Evolutionary conservation across 169 alveolate genomes (phyloP).

Genomic region (Babesia bigemina): DNA sequence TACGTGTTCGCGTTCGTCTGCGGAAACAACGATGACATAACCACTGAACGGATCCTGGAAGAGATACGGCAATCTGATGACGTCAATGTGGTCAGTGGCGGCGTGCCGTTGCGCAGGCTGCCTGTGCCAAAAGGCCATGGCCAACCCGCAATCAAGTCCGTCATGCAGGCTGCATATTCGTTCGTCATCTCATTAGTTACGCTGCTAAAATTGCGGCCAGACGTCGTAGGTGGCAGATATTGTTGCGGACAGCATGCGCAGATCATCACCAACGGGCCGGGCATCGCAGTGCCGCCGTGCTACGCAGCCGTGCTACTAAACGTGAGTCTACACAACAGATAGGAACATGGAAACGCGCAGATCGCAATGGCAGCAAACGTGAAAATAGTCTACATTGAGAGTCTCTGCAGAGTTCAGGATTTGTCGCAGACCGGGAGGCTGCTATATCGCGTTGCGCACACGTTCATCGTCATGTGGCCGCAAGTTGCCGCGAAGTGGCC

Average conservation of each 20-base stretch:
- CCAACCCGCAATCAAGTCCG: neutral
- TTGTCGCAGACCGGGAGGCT: constrained; percentile 45
- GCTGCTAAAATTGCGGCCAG: constrained; percentile 18
- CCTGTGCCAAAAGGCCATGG: constrained; percentile 27
- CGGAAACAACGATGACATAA: constrained; percentile 2
- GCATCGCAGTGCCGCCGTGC: constrained; percentile 56
- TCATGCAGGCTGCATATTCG: neutral
- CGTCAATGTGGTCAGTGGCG: neutral
- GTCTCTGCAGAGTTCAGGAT: constrained; percentile 42
- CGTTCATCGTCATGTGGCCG: constrained; percentile 63
- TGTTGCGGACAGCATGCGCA: neutral
- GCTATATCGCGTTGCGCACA: constrained; percentile 18
- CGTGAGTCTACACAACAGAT: neutral
- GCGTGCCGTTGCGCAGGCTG: neutral
- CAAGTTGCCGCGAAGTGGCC: constrained; percentile 28
- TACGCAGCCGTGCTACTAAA: constrained; percentile 28
- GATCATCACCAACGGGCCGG: constrained; percentile 65
- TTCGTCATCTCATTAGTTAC: constrained; percentile 1
- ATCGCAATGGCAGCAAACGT: constrained; percentile 15
- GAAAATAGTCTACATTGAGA: constrained; percentile 51
- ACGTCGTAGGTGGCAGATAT: constrained; percentile 10
- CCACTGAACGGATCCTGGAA: constrained; percentile 1
- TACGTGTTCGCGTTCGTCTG: constrained; percentile 28
- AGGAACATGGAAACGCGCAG: constrained; percentile 1
- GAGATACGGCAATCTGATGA: neutral